Base-by-base conservation (phyloP, 805 yeast genomes). In the Ogataea glucozyma region DNA sequence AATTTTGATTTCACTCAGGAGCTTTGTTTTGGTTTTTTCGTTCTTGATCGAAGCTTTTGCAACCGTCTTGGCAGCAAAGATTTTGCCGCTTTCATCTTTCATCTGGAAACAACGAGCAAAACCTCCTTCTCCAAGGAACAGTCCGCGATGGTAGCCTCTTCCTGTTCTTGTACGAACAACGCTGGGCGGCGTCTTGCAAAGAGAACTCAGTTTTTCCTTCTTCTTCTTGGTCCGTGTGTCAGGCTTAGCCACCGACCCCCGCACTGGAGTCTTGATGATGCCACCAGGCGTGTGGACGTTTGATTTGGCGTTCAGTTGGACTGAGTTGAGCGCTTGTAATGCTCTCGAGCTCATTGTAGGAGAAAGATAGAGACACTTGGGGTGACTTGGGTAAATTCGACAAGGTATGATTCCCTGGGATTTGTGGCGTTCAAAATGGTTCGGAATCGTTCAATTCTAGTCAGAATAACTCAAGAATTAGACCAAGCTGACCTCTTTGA, bases 41-140 rank as follows among this genome's bases (percentile, higher is more conserved):
- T 85, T 83, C 53, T 84, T 86, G 53, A 93, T 84, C 9, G 97
- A 89, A 0, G 90, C 90, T 66, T 93, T 93, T 41, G 99, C 99
- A 26, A 93, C 95, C 0, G 99, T 95, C 61, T 93, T 93, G 23
- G 99, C 99, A 14, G 99, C 99, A 65, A 74, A 93, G 1, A 87
- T 76, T 58, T 80, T 79, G 26, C 98, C 98, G 51, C 78, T 71
- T 48, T 88, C 85, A 66, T 90, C 96, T 61, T 85, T 88, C 74
- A 93, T 93, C 64, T 93, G 97, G 69, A 93, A 93, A 62, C 99
- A 93, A 60, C 98, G 80, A 13, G 99, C 99, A 72, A 93, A 93
- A 0, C 99, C 99, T 47, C 99, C 99, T 69, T 91, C 98, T 26
- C 99, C 99, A 26, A 93, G 72, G 57, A 89, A 90, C 46, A 74